Percentiles rank a stretch among this genome's conserved stretches.
These are phyloP conservation scores for Backusella morwellensis DNA, from an alignment of 192 early-diverging fungal species.

Conservation along the genomic window DNA sequence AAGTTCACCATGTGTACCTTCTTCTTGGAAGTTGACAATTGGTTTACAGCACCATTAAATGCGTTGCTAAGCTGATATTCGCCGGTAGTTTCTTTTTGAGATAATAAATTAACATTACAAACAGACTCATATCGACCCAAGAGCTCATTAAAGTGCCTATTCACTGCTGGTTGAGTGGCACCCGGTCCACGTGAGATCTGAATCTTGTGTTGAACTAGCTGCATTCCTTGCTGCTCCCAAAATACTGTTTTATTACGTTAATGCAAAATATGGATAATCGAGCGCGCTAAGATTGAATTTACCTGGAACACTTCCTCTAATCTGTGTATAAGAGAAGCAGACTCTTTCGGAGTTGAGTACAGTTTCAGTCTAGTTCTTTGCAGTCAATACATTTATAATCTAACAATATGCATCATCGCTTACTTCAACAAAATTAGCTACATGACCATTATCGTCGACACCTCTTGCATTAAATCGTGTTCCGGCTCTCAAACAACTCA, in stretches of 20 bases:
- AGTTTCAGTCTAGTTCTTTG: constrained; percentile 70
- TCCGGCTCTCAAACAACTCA: constrained; percentile 81
- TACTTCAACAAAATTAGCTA: constrained; percentile 98
- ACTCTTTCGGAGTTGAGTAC: constrained; percentile 57
- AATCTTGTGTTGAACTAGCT: constrained; percentile 81
- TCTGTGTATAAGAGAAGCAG: constrained; percentile 76
- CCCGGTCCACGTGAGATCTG: constrained; percentile 79
- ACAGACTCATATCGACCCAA: constrained; percentile 71
- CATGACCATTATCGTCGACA: constrained; percentile 94
- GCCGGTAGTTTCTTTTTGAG: constrained; percentile 58
- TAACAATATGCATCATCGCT: not conserved
- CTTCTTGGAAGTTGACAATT: constrained; percentile 42
- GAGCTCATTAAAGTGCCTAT: constrained; percentile 73
- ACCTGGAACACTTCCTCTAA: constrained; percentile 84
- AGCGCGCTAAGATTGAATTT: not conserved
- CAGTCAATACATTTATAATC: not conserved
- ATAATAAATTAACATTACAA: constrained; percentile 78
- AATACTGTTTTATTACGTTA: constrained; percentile 58
- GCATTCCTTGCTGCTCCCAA: constrained; percentile 94
- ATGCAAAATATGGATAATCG: not conserved
- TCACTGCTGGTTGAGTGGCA: constrained; percentile 81
- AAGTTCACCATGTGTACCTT: constrained; percentile 69
- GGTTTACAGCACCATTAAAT: constrained; percentile 54
- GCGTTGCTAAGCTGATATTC: constrained; percentile 71
- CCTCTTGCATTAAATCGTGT: constrained; percentile 94